Evolutionary conservation across 139 green algal species (phyloP).

Genomic region (Auxenochlorella pyrenoidosa): DNA sequence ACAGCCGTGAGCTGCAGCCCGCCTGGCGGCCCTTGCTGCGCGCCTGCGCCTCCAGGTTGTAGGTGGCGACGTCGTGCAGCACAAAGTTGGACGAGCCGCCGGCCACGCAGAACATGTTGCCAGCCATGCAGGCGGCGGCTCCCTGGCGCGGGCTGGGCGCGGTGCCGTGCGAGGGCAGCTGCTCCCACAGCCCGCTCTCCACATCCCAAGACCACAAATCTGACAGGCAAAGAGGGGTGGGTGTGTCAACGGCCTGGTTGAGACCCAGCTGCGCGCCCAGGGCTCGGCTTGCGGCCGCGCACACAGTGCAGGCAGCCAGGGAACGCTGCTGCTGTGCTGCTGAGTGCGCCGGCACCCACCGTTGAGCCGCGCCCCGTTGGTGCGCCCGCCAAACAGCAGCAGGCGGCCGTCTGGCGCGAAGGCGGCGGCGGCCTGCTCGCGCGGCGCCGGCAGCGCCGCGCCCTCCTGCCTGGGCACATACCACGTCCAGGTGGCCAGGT

Average conservation of each 20-base stretch:
- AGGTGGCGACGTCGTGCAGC: constrained; percentile 73
- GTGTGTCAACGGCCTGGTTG: not conserved
- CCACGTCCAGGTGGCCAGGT: constrained; percentile 70
- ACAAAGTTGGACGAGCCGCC: constrained; percentile 89
- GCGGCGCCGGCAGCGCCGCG: constrained; percentile 46
- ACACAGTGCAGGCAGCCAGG: too few species aligned
- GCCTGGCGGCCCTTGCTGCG: too few species aligned
- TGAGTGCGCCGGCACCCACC: not conserved
- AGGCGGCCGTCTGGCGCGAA: constrained; percentile 68
- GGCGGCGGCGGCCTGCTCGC: constrained; percentile 64
- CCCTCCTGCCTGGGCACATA: constrained; percentile 53
- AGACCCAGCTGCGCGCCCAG: not conserved
- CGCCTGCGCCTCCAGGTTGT: not conserved
- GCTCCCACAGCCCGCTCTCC: not conserved
- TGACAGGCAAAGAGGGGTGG: not conserved
- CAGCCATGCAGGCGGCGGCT: constrained; percentile 42
- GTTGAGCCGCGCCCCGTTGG: constrained; percentile 17
- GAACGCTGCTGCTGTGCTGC: too few species aligned
- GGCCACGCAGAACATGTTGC: constrained; percentile 69
- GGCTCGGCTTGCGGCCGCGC: too few species aligned
- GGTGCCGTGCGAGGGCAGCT: constrained; percentile 49
- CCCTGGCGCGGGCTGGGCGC: constrained; percentile 78
- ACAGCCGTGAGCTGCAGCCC: too few species aligned
- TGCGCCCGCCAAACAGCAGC: constrained; percentile 76
- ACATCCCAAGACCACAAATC: not conserved